These are phyloP conservation scores for Sistotremastrum suecicum DNA, from an alignment of 768 basidiomycete genomes.

Conservation along the genomic window DNA sequence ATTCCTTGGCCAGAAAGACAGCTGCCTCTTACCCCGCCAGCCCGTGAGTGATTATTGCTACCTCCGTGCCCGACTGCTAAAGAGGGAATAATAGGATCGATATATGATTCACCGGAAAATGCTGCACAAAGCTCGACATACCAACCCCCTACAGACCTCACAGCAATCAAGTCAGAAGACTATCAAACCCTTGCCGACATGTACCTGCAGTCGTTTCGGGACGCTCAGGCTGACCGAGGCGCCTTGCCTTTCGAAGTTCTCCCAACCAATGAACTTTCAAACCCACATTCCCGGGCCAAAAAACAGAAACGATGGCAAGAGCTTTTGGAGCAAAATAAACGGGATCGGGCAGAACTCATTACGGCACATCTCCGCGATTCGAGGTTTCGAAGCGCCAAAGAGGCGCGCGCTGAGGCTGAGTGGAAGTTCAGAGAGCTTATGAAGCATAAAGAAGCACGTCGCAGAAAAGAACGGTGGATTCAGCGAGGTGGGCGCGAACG, in stretches of 20 bases:
- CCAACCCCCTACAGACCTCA: too few relatives aligned
- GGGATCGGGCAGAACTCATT: conserved; percentile 39
- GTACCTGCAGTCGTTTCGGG: too few relatives aligned
- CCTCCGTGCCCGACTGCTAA: too few relatives aligned
- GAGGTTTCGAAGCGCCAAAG: conserved; percentile 43
- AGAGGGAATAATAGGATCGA: too few relatives aligned
- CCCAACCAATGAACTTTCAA: conserved; percentile 56
- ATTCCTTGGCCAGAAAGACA: conserved; percentile 59
- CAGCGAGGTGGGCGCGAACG: conserved; percentile 6
- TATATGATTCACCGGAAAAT: too few relatives aligned
- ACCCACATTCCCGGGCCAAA: conserved; percentile 73
- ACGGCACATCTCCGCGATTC: conserved; percentile 32
- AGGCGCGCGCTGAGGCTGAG: conserved; percentile 58
- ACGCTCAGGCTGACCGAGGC: too few relatives aligned
- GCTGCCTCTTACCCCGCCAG: background rate
- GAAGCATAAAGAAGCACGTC: conserved; percentile 38
- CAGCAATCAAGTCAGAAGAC: too few relatives aligned
- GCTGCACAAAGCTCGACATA: too few relatives aligned
- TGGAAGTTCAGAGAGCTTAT: conserved; percentile 58
- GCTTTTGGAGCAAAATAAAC: conserved; percentile 30
- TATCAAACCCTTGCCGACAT: too few relatives aligned
- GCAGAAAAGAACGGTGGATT: conserved; percentile 46
- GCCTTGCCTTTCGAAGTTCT: conserved; percentile 46
- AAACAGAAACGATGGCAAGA: conserved; percentile 66
- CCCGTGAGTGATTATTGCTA: conserved; percentile 1